Evolutionary conservation across 352 stramenopile genomes (phyloP).

Genomic region (Globisporangium paroecandrum): DNA sequence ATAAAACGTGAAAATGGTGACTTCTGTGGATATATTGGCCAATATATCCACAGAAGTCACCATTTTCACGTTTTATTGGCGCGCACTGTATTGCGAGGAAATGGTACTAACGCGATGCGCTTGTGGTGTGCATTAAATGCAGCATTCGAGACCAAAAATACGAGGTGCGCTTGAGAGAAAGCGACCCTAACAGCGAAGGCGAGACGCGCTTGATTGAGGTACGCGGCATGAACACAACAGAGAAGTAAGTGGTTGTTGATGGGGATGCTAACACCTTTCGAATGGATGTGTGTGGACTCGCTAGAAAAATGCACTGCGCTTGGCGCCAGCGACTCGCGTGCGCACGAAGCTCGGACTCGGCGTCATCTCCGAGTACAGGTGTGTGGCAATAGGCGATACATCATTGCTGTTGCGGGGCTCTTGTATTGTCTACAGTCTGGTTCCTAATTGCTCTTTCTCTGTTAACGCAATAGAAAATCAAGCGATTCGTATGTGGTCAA

Average conservation of each 20-base stretch:
- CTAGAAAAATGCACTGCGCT: conserved; percentile 32
- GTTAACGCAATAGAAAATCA: conserved; percentile 13
- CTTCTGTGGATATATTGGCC: too few relatives aligned
- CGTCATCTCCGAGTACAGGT: conserved; percentile 26
- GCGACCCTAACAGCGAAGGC: neutral
- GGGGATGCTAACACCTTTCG: neutral
- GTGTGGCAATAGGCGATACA: neutral
- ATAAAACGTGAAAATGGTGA: too few relatives aligned
- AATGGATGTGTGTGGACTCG: neutral
- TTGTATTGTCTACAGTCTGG: neutral
- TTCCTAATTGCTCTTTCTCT: neutral
- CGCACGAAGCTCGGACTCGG: conserved; percentile 35
- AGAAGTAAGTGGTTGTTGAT: neutral
- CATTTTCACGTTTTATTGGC: too few relatives aligned
- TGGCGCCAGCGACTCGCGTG: conserved; percentile 33
- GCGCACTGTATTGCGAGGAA: neutral
- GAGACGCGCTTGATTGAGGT: conserved; percentile 8
- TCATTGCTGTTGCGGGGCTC: neutral
- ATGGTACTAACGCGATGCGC: neutral
- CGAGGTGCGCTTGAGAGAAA: conserved; percentile 10
- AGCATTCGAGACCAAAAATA: conserved; percentile 24
- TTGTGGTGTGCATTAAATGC: conserved; percentile 3
- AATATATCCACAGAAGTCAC: too few relatives aligned
- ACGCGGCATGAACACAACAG: neutral
- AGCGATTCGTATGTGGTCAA: conserved; percentile 40